Percentiles rank a stretch among this genome's conserved stretches.
phyloP scores from a whole-genome alignment of 257 asterid genomes.

The Nicotiana benthamiana region DNA sequence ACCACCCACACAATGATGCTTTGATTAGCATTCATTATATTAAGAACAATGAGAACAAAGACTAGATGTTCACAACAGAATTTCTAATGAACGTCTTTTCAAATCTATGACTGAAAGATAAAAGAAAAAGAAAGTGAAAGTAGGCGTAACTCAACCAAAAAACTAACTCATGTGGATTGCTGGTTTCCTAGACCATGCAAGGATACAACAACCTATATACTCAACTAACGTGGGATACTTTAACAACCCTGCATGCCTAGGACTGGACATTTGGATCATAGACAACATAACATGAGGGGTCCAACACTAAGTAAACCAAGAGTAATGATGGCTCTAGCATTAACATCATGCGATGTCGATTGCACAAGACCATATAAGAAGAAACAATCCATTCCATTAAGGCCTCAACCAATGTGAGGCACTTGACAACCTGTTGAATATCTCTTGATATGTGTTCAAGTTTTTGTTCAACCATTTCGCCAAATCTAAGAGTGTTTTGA shows the following conservation, averaged over 20 bases:
- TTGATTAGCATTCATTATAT: conserved; percentile 14
- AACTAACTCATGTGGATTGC: too few relatives aligned
- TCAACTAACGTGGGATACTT: neutral
- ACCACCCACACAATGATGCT: conserved; percentile 35
- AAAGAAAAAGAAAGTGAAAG: neutral
- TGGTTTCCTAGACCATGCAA: too few relatives aligned
- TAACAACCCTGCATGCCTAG: neutral
- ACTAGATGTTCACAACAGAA: neutral
- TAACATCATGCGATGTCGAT: neutral
- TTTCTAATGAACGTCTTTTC: neutral
- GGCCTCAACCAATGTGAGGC: neutral
- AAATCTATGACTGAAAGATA: neutral
- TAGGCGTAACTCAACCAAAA: too few relatives aligned
- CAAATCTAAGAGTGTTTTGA: conserved; percentile 61
- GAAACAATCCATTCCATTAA: neutral
- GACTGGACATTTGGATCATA: neutral
- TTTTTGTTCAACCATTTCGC: conserved; percentile 66
- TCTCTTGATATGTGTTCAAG: conserved; percentile 30
- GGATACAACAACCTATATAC: too few relatives aligned
- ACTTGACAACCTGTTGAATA: neutral
- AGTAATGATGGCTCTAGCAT: too few relatives aligned
- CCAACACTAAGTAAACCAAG: too few relatives aligned
- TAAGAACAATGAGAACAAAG: neutral
- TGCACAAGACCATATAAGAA: neutral
- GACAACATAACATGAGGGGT: neutral